Evolutionary conservation across 2,329 filamentous ascomycete genomes (phyloP), one percentile per base, ranked within the genome.

Genomic region (Talaromyces sp.): DNA sequence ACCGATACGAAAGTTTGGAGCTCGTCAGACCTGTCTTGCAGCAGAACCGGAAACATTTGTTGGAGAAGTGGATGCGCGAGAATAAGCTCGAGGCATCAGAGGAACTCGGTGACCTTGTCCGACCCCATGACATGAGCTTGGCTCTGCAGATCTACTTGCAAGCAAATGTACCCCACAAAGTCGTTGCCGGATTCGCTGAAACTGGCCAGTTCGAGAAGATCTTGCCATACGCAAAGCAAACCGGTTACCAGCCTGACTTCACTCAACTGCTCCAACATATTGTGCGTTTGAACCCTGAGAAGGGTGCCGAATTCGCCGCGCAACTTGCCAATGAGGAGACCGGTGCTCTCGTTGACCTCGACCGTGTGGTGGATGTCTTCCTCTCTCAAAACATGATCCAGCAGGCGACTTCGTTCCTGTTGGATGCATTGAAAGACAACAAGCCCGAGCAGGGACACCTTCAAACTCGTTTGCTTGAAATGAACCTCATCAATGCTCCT

Each of bases 41-140:
- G 65, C 95, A 99, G 79, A 95, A 93, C 78, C 89, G 95, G 70
- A 98, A 97, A 82, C 92, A 98, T 75, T 83, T 99, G 29, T 86
- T 99, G 31, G 95, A 98, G 81, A 99, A 99, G 81, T 99, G 96
- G 96, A 86, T 98, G 78, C 90, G 90, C 75, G 95, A 98, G 81
- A 91, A 92, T 79, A 99, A 99, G 84, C 86, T 99, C 51, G 92
- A 96, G 77, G 93, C 91, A 80, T 98, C 95, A 0, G 95, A 99
- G 81, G 92, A 97, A 79, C 87, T 99, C 59, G 95, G 95, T 82
- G 96, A 99, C 77, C 88, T 97, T 72, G 91, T 98, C 60, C 91
- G 95, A 58, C 86, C 91, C 22, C 92, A 97, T 72, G 95, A 99
- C 75, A 84, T 96, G 73, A 89, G 90, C 76, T 85, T 98, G 75